phyloP scores from a whole-genome alignment of 2,329 filamentous ascomycete species.

The Shiraia bambusicola region DNA sequence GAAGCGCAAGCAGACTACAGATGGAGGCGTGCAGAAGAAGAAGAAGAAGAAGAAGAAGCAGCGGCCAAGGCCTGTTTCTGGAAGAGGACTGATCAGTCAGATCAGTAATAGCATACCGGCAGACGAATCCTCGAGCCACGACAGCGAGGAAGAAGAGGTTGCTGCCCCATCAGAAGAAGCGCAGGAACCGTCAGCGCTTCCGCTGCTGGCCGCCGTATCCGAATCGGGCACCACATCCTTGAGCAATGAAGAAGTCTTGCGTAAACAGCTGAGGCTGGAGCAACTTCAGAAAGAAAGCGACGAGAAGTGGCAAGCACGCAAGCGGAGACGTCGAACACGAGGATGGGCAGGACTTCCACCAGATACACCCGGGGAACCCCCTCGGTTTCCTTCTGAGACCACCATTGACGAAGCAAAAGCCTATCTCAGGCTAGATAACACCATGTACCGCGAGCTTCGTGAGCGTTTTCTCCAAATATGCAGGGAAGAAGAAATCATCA shows the following conservation, averaged over 20 bases:
- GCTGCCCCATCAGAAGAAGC: no score
- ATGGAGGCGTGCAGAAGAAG: conserved; percentile 12
- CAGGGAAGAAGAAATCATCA: conserved; percentile 64
- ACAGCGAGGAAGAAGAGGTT: conserved; percentile 14
- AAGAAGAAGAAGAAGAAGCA: conserved; percentile 15
- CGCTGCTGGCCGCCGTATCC: background rate
- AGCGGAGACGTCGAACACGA: conserved; percentile 67
- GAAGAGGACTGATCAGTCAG: conserved; percentile 26
- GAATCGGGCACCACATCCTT: conserved; percentile 11
- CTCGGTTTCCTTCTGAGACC: conserved; percentile 79
- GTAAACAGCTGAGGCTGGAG: conserved; percentile 32
- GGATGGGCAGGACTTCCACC: conserved; percentile 68
- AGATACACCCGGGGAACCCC: conserved; percentile 66
- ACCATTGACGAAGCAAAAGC: conserved; percentile 77
- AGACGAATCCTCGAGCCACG: conserved; percentile 19
- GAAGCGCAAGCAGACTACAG: conserved; percentile 47
- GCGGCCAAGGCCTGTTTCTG: conserved; percentile 14
- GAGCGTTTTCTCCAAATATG: conserved; percentile 71
- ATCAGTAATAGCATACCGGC: conserved; percentile 32
- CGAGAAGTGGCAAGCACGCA: conserved; percentile 63
- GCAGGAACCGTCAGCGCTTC: conserved; percentile 7
- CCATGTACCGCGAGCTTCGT: conserved; percentile 65
- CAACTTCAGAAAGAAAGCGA: conserved; percentile 60
- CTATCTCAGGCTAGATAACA: conserved; percentile 64
- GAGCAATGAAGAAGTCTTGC: conserved; percentile 26